Percentiles rank a stretch among this genome's conserved stretches.
Conservation (phyloP, 1,139 yeast genomes). For the Yamadazyma siamensis region DNA sequence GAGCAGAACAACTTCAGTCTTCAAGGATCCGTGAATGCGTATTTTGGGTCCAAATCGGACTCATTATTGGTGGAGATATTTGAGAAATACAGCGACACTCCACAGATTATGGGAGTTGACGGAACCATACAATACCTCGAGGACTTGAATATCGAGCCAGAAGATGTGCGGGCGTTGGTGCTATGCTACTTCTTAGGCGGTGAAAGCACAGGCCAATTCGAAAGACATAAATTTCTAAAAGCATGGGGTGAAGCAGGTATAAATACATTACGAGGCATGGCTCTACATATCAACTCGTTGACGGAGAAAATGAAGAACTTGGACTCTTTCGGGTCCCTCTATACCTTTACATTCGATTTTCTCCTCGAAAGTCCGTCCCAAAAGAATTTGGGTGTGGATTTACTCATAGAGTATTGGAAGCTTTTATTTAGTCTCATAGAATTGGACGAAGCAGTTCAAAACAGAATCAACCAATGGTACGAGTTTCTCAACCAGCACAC, state of each 20-base stretch:
- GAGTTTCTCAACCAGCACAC: conserved; percentile 33
- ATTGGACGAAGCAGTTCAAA: conserved; percentile 11
- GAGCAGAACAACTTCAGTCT: conserved; percentile 6
- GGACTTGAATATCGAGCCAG: conserved; percentile 69
- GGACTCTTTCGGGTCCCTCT: conserved; percentile 32
- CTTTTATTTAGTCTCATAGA: conserved; percentile 45
- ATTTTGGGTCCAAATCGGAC: conserved; percentile 12
- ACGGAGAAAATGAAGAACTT: conserved; percentile 8
- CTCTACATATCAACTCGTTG: conserved; percentile 32
- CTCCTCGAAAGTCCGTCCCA: conserved; percentile 57
- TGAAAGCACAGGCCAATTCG: conserved; percentile 63
- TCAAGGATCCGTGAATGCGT: conserved; percentile 8
- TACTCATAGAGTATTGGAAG: conserved; percentile 77
- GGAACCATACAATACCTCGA: conserved; percentile 69
- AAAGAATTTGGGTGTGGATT: conserved; percentile 56
- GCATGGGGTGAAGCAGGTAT: conserved; percentile 51
- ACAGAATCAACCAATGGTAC: conserved; percentile 49
- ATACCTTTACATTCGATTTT: conserved; percentile 68
- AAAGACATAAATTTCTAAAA: conserved; percentile 42
- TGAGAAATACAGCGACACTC: conserved; percentile 29
- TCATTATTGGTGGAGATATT: conserved; percentile 22
- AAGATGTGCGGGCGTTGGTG: conserved; percentile 66
- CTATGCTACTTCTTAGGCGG: conserved; percentile 67
- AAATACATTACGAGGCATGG: conserved; percentile 49
- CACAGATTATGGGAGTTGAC: conserved; percentile 52